Evolutionary conservation across 2,329 filamentous ascomycete species (phyloP).

Genomic region (Apiospora kogelbergensis): DNA sequence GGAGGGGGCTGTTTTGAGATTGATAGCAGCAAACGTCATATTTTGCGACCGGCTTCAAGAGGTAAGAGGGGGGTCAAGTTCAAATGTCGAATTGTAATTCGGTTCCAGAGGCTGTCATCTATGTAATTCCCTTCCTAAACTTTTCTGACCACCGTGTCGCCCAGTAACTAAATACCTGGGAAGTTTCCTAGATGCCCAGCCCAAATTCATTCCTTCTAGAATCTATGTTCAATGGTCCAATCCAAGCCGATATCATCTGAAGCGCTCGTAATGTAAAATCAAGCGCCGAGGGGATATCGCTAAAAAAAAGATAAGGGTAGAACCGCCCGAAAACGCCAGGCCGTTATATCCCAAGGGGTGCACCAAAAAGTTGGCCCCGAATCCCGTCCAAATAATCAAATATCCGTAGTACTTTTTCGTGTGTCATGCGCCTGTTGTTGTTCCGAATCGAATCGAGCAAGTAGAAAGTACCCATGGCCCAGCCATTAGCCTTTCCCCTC

Average conservation of each 20-base stretch:
- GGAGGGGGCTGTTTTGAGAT: not conserved
- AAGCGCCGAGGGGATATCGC: slow-evolving; percentile 5
- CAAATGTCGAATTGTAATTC: not conserved
- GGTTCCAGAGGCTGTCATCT: slow-evolving; percentile 1
- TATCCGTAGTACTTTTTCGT: not conserved
- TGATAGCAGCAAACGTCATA: not conserved
- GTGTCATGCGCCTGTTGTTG: not conserved
- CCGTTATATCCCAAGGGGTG: not conserved
- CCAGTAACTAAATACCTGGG: not conserved
- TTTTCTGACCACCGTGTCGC: not conserved
- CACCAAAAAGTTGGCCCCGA: not conserved
- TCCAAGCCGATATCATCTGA: not conserved
- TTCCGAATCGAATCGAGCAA: not conserved
- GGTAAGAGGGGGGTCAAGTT: not conserved
- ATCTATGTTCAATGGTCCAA: not conserved
- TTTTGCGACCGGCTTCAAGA: not conserved
- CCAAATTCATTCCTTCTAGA: not conserved
- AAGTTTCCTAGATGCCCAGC: not conserved
- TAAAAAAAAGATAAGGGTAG: not conserved
- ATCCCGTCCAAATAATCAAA: not conserved
- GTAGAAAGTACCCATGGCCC: not conserved
- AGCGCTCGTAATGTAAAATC: not conserved
- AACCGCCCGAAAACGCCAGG: not conserved
- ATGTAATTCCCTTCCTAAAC: not conserved
- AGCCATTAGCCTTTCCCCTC: not conserved